Conservation (phyloP, 2,329 filamentous ascomycete species). For the Ophiocordyceps sinensis region DNA sequence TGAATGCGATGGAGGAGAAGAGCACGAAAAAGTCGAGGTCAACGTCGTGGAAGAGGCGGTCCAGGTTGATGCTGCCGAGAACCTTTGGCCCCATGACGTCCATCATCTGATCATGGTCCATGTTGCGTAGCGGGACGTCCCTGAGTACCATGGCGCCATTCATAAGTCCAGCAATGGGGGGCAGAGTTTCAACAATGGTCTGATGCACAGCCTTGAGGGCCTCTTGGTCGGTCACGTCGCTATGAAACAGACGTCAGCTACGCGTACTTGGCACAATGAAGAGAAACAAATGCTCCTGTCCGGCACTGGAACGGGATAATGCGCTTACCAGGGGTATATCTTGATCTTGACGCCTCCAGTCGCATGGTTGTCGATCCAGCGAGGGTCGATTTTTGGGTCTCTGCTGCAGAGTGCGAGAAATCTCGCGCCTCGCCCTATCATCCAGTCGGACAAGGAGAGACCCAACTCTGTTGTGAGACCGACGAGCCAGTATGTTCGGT, state of each 20-base stretch:
- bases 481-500: constrained; percentile 18
- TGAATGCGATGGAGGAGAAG: constrained; percentile 15
- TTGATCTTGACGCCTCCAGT: not conserved
- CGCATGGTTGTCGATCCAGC: constrained; percentile 3
- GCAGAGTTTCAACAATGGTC: constrained; percentile 13
- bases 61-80: constrained; percentile 14
- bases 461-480: constrained; percentile 19
- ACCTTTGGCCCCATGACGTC: constrained; percentile 18
- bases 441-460: constrained; percentile 20
- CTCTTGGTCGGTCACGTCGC: constrained; percentile 8
- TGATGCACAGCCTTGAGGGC: constrained; percentile 2
- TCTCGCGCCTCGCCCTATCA: constrained; percentile 18
- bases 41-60: constrained; percentile 12
- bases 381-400: constrained; percentile 13
- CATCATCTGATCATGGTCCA: constrained; percentile 7
- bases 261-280: not conserved
- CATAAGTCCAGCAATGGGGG: constrained; percentile 20
- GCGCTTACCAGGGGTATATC: not conserved
- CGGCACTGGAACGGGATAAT: constrained; percentile 1
- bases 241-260: not conserved
- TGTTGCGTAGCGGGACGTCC: constrained; percentile 11
- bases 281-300: not conserved
- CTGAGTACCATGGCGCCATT: constrained; percentile 22
- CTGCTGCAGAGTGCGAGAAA: constrained; percentile 22
- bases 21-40: constrained; percentile 21